These are phyloP conservation scores for Solanum pennellii DNA, from an alignment of 257 asterid species.

Conservation along the genomic window DNA sequence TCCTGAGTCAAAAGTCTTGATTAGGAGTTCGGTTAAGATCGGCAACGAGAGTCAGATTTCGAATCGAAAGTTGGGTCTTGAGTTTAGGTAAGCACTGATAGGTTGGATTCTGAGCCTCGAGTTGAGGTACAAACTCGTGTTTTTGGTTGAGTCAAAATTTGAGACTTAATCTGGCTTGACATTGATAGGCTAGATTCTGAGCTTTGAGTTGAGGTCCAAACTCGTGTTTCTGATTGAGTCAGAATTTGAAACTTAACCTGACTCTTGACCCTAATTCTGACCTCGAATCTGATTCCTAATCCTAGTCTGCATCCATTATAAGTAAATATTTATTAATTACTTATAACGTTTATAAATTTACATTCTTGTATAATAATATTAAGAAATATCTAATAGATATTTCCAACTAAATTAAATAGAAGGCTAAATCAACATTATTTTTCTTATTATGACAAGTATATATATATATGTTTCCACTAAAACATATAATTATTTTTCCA, in stretches of 20 bases:
- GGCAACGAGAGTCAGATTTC: background rate
- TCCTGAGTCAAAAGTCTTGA: background rate
- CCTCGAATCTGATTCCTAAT: background rate
- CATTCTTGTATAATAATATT: background rate
- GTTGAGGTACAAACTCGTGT: no score
- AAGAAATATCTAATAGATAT: background rate
- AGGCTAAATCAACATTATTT: background rate
- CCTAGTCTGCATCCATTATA: background rate
- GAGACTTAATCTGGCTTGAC: no score
- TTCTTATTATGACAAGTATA: background rate
- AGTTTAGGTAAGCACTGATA: background rate
- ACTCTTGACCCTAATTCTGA: background rate
- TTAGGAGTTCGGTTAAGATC: accelerated
- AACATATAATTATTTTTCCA: background rate
- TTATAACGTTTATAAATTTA: background rate
- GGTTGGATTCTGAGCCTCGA: background rate
- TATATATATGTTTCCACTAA: background rate
- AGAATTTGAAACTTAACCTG: no score
- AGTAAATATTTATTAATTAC: background rate
- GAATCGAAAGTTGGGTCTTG: background rate
- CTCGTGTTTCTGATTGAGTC: no score
- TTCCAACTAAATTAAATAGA: background rate
- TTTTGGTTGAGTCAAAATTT: no score
- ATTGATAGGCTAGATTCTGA: no score
- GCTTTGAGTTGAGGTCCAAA: background rate